These are phyloP conservation scores for Wickerhamomyces hampshirensis DNA, from an alignment of 805 yeast genomes.

Conservation along the genomic window DNA sequence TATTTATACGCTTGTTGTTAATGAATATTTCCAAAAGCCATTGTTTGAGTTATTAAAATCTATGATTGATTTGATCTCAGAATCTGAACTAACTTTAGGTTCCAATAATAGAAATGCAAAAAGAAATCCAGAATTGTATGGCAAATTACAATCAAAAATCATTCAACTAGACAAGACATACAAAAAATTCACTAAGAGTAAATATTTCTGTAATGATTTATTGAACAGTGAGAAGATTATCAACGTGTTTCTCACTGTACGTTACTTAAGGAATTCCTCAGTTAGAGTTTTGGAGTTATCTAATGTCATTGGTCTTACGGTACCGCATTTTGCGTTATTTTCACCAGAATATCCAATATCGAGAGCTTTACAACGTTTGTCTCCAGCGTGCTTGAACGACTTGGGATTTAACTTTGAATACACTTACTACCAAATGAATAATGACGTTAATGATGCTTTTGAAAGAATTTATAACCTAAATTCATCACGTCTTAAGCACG, in stretches of 20 bases:
- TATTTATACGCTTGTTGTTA: conserved; percentile 27
- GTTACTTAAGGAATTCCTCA: conserved; percentile 38
- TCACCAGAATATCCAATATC: conserved; percentile 35
- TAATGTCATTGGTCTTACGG: conserved; percentile 16
- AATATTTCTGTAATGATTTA: conserved; percentile 31
- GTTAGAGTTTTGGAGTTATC: conserved; percentile 27
- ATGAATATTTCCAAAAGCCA: conserved; percentile 28
- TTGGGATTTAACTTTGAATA: conserved; percentile 42
- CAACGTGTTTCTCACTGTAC: conserved; percentile 34
- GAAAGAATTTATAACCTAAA: conserved; percentile 39
- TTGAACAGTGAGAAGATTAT: conserved; percentile 31
- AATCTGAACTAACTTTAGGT: conserved; percentile 14
- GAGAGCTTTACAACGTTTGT: conserved; percentile 37
- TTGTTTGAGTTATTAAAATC: conserved; percentile 26
- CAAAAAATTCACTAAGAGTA: conserved; percentile 31
- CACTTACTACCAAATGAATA: conserved; percentile 36
- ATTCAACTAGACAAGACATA: conserved; percentile 30
- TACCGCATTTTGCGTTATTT: conserved; percentile 3
- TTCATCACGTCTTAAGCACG: conserved; percentile 32
- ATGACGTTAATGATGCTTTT: conserved; percentile 43
- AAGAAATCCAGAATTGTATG: no score
- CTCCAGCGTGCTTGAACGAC: conserved; percentile 39
- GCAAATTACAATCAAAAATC: conserved; percentile 7
- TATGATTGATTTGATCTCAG: conserved; percentile 28
- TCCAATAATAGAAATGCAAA: neutral